Evolutionary conservation across 768 basidiomycete genomes (phyloP).

Genomic region (Agaricus subrufescens): DNA sequence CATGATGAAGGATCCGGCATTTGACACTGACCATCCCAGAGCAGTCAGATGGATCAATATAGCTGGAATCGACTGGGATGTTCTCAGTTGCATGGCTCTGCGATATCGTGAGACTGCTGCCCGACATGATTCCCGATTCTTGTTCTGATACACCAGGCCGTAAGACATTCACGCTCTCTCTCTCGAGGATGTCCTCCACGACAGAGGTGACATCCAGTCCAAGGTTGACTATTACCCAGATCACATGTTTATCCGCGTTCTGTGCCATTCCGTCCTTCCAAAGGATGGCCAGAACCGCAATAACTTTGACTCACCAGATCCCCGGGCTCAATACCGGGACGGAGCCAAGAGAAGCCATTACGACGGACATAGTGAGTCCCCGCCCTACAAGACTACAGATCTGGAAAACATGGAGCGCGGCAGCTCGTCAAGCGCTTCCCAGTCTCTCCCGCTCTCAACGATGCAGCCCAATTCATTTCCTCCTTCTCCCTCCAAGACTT

Average conservation of each 20-base stretch:
- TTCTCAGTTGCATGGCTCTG: constrained; percentile 54
- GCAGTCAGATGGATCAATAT: constrained; percentile 59
- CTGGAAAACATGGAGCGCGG: constrained; percentile 2
- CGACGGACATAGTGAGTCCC: neutral
- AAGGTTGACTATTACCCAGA: constrained; percentile 44
- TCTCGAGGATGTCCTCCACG: constrained; percentile 60
- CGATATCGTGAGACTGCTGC: constrained; percentile 41
- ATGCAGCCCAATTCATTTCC: neutral
- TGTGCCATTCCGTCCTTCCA: constrained; percentile 40
- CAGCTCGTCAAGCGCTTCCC: neutral
- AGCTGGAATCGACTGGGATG: constrained; percentile 58
- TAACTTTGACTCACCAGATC: neutral
- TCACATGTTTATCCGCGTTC: constrained; percentile 60
- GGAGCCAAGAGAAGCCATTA: neutral
- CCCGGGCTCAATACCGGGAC: neutral
- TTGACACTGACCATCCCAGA: constrained; percentile 28
- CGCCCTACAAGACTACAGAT: neutral
- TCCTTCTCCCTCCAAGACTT: neutral
- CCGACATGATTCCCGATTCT: constrained; percentile 10
- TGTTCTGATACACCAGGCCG: neutral
- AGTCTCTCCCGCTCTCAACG: neutral
- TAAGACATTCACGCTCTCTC: constrained; percentile 62
- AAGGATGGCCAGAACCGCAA: neutral
- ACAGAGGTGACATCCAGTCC: constrained; percentile 42
- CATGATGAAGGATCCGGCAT: constrained; percentile 28